Percentiles rank a stretch among this genome's conserved stretches.
Evolutionary conservation across 805 yeast species (phyloP).

Genomic region (Yamadazyma olivae): DNA sequence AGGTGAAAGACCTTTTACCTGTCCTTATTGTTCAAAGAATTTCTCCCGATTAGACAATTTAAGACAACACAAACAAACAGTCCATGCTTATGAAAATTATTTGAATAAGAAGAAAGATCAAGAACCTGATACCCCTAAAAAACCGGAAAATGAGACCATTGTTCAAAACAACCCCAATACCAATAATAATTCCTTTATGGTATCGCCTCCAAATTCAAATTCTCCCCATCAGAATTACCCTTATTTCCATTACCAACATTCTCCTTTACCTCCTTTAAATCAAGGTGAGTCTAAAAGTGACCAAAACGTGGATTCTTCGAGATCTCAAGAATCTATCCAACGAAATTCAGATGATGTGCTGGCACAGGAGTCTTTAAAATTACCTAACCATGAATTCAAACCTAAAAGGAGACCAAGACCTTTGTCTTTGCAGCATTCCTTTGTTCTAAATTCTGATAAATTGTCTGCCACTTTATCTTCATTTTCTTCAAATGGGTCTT

Average conservation of each 20-base stretch:
- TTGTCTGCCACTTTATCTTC: conserved; percentile 11
- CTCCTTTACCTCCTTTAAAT: conserved; percentile 1
- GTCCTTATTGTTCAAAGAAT: conserved; percentile 75
- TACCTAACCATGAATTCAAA: conserved; percentile 27
- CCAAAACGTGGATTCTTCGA: background rate
- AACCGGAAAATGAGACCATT: background rate
- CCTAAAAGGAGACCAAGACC: conserved; percentile 42
- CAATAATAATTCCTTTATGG: conserved; percentile 10
- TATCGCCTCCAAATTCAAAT: conserved; percentile 28
- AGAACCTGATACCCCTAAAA: conserved; percentile 9
- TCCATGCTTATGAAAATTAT: conserved; percentile 41
- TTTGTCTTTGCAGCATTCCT: conserved; percentile 32
- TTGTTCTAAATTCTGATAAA: conserved; percentile 17
- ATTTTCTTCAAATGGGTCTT: conserved; percentile 9
- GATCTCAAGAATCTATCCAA: background rate
- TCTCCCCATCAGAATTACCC: conserved; percentile 17
- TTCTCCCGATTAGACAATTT: conserved; percentile 85
- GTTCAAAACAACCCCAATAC: no score
- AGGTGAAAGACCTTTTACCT: conserved; percentile 89
- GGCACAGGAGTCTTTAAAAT: conserved; percentile 12
- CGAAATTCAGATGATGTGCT: background rate
- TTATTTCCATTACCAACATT: conserved; percentile 11
- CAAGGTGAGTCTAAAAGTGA: background rate
- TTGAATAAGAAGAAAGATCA: conserved; percentile 14
- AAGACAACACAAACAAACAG: conserved; percentile 86